Percentiles rank a stretch among this genome's conserved stretches.
Conservation (phyloP, 2,329 filamentous ascomycete species). For the Fusarium sp. region DNA sequence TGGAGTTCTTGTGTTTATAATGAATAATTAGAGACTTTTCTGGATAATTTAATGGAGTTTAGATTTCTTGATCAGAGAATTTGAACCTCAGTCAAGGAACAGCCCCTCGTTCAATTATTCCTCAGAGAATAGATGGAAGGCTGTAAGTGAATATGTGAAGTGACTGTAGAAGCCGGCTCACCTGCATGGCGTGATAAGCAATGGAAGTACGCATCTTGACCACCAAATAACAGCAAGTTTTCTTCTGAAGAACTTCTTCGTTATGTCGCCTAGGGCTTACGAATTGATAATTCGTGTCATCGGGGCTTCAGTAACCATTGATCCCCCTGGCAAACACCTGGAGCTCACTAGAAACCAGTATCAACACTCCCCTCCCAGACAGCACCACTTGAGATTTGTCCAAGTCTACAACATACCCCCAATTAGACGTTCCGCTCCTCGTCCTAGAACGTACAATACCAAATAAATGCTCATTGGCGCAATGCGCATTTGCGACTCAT, state of each 20-base stretch:
- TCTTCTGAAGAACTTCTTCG: neutral
- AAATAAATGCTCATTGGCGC: neutral
- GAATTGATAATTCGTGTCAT: too few species aligned
- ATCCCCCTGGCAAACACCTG: neutral
- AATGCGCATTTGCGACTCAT: neutral
- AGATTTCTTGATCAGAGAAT: neutral
- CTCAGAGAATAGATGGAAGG: too few species aligned
- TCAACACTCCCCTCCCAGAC: neutral
- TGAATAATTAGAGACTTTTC: neutral
- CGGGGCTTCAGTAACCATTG: neutral
- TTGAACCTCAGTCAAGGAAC: neutral
- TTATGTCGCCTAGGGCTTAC: neutral
- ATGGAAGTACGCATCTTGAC: neutral
- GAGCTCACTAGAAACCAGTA: neutral
- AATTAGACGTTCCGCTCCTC: neutral
- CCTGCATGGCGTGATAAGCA: neutral
- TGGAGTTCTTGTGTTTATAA: neutral
- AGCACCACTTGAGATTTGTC: neutral
- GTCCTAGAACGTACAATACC: neutral
- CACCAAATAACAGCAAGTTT: neutral
- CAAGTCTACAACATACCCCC: neutral
- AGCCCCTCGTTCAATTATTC: neutral
- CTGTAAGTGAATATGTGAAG: neutral
- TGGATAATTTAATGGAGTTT: neutral
- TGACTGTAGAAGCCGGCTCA: too few species aligned